phyloP scores from a whole-genome alignment of 192 early-diverging fungal species.

The Geranomyces variabilis region DNA sequence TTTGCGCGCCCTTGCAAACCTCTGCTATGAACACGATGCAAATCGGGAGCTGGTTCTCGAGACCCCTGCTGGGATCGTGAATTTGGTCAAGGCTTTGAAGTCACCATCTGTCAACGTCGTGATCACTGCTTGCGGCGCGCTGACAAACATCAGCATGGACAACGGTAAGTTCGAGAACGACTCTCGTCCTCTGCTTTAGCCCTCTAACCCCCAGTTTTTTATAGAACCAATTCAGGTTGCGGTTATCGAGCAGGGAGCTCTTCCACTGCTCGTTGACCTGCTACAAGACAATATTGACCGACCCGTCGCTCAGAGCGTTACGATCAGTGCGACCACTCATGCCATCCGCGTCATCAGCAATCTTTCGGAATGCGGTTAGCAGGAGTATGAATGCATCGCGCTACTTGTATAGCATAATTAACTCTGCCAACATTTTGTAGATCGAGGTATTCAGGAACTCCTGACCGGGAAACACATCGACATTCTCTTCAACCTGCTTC shows the following conservation, averaged over 20 bases:
- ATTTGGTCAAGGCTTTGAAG: constrained; percentile 30
- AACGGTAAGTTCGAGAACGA: constrained; percentile 36
- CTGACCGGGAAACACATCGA: constrained; percentile 29
- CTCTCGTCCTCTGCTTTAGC: neutral
- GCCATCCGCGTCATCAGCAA: constrained; percentile 42
- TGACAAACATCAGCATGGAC: constrained; percentile 59
- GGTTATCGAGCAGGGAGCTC: constrained; percentile 21
- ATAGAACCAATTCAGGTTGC: constrained; percentile 43
- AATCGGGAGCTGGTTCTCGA: constrained; percentile 47
- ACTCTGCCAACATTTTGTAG: constrained; percentile 14
- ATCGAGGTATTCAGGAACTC: constrained; percentile 43
- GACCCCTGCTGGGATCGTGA: constrained; percentile 20
- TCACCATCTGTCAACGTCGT: constrained; percentile 31
- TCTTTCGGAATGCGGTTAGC: constrained; percentile 32
- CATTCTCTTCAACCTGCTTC: constrained; percentile 32
- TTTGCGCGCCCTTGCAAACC: constrained; percentile 52
- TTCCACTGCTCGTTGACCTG: constrained; percentile 26
- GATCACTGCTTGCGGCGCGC: constrained; percentile 40
- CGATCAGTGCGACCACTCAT: constrained; percentile 3
- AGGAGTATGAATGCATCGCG: neutral
- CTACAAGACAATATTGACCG: constrained; percentile 28
- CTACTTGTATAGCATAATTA: neutral
- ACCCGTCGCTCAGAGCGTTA: neutral
- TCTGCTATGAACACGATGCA: constrained; percentile 54
- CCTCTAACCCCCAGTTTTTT: constrained; percentile 19